Conservation (phyloP, 345 rosid species). For the Kandelia obovata region DNA sequence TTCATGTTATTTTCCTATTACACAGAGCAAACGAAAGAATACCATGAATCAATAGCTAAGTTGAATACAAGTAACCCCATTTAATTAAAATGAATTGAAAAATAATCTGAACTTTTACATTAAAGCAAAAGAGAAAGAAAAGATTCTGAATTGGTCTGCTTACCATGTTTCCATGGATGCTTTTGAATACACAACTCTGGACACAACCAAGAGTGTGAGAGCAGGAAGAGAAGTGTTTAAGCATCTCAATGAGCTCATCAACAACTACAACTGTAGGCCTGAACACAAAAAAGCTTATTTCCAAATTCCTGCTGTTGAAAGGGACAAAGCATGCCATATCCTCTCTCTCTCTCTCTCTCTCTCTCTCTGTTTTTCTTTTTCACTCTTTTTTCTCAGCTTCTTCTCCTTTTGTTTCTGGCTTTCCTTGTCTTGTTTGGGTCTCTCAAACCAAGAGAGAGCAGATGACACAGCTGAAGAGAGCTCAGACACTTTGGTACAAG, state of each 20-base stretch:
- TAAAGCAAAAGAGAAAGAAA: too few relatives aligned
- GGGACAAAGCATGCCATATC: slow-evolving; percentile 46
- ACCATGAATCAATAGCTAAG: too few relatives aligned
- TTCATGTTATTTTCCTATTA: too few relatives aligned
- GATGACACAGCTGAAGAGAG: not conserved
- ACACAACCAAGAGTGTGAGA: slow-evolving; percentile 48
- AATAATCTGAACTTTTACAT: too few relatives aligned
- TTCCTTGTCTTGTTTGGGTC: too few relatives aligned
- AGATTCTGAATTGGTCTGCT: not conserved
- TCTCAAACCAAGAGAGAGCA: not conserved
- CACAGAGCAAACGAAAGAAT: too few relatives aligned
- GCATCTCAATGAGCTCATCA: slow-evolving; percentile 39
- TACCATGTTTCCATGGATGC: slow-evolving; percentile 68
- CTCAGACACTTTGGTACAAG: not conserved
- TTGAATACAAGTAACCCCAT: too few relatives aligned
- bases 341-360: not conserved
- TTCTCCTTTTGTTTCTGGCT: not conserved
- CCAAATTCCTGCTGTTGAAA: slow-evolving; percentile 42
- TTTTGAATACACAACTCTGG: slow-evolving; percentile 49
- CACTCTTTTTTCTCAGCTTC: not conserved
- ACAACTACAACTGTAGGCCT: slow-evolving; percentile 36
- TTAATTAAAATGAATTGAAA: too few relatives aligned
- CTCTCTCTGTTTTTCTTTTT: not conserved
- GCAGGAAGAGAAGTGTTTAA: slow-evolving; percentile 34
- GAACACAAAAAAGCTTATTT: slow-evolving; percentile 40